A percentile compares a stretch with the other conserved stretches of the same genome.
Evolutionary conservation across 169 alveolate species (phyloP).

Genomic region (Condylostoma magnum): DNA sequence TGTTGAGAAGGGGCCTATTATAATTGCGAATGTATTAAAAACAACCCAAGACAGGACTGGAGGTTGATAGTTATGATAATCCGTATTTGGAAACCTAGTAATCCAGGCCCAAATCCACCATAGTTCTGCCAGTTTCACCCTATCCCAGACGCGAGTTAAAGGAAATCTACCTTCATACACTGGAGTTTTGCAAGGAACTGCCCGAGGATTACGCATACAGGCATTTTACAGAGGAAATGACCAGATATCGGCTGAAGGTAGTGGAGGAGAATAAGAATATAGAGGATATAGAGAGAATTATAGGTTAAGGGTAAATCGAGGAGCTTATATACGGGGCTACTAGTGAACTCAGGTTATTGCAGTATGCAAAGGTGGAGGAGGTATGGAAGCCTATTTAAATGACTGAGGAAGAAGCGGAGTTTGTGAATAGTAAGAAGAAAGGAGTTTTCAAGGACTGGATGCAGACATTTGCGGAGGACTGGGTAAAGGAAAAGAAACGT

Average conservation of each 20-base stretch:
- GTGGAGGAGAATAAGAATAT: constrained; percentile 41
- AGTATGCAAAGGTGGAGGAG: too few relatives aligned
- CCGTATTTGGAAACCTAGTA: constrained; percentile 1
- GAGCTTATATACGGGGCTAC: constrained; percentile 42
- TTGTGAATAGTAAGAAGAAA: too few relatives aligned
- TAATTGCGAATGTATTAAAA: too few relatives aligned
- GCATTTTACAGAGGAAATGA: constrained; percentile 39
- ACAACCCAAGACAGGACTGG: constrained; percentile 17
- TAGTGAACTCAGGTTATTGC: constrained; percentile 45
- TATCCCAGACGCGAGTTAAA: constrained; percentile 58
- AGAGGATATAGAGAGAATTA: constrained; percentile 38
- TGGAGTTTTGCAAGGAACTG: constrained; percentile 43
- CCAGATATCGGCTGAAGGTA: constrained; percentile 48
- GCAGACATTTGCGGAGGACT: too few relatives aligned
- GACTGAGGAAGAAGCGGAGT: too few relatives aligned
- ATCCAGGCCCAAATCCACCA: neutral
- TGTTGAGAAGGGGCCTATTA: too few relatives aligned
- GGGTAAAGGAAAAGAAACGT: too few relatives aligned
- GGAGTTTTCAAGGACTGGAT: too few relatives aligned
- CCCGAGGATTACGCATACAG: constrained; percentile 51
- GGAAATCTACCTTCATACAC: constrained; percentile 48
- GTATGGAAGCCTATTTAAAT: too few relatives aligned
- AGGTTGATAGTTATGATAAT: constrained; percentile 14
- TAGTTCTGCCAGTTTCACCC: constrained; percentile 36
- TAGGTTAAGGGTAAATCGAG: constrained; percentile 45